These are phyloP conservation scores for Crucibulum laeve DNA, from an alignment of 768 basidiomycete species.

Conservation along the genomic window DNA sequence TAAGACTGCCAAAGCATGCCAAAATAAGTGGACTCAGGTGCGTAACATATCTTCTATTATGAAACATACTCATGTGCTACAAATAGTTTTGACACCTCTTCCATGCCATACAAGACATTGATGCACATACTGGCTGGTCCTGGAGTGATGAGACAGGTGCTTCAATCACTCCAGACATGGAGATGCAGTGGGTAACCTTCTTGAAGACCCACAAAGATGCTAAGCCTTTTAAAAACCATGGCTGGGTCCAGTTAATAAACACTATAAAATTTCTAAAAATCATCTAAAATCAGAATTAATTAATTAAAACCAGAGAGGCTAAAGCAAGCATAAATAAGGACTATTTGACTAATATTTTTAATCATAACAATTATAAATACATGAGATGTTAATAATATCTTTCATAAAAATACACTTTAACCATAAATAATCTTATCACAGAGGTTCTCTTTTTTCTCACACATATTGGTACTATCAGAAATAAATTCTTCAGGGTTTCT, in stretches of 20 bases:
- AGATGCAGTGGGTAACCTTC: conserved; percentile 7
- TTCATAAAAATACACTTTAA: too few relatives aligned
- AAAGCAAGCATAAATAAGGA: too few relatives aligned
- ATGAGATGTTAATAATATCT: too few relatives aligned
- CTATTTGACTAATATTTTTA: too few relatives aligned
- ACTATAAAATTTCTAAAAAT: too few relatives aligned
- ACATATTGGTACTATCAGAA: too few relatives aligned
- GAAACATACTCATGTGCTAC: not conserved
- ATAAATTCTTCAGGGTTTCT: too few relatives aligned
- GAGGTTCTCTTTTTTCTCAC: too few relatives aligned
- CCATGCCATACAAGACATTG: conserved; percentile 13
- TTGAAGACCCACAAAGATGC: conserved; percentile 8
- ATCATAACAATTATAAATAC: too few relatives aligned
- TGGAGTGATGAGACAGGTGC: conserved; percentile 16
- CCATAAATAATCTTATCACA: too few relatives aligned
- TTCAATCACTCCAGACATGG: conserved; percentile 9
- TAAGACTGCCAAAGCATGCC: conserved; percentile 13
- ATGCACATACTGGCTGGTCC: conserved; percentile 16
- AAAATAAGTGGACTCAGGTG: conserved; percentile 14
- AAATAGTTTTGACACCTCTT: conserved; percentile 9
- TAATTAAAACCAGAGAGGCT: too few relatives aligned
- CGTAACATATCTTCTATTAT: conserved; percentile 4
- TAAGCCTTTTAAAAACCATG: conserved; percentile 15
- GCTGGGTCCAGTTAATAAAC: conserved; percentile 15
- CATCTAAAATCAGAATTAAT: too few relatives aligned